These are phyloP conservation scores for Aureobasidium sp. DNA, from an alignment of 2,329 filamentous ascomycete species.

Conservation along the genomic window DNA sequence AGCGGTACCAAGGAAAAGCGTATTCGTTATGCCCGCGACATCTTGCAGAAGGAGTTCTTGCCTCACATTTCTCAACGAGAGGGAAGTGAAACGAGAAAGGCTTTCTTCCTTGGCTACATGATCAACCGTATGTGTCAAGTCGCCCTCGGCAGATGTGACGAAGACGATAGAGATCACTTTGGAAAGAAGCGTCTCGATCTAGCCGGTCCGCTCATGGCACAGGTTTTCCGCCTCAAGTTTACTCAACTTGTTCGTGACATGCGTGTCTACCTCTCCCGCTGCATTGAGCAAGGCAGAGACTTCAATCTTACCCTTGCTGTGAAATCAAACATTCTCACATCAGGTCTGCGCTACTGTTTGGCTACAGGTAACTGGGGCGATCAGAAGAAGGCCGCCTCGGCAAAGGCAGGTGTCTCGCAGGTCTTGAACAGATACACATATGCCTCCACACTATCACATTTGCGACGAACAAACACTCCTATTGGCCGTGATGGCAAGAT, in stretches of 20 bases:
- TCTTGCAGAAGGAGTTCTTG: slow-evolving; percentile 92
- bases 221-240: slow-evolving; percentile 88
- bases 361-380: slow-evolving; percentile 99
- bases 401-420: slow-evolving; percentile 95
- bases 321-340: slow-evolving; percentile 84
- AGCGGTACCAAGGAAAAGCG: slow-evolving; percentile 75
- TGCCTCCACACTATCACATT: slow-evolving; percentile 90
- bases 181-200: slow-evolving; percentile 97
- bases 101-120: slow-evolving; percentile 99
- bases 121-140: slow-evolving; percentile 92
- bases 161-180: slow-evolving; percentile 97
- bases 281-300: slow-evolving; percentile 79
- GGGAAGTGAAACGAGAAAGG: slow-evolving; percentile 90
- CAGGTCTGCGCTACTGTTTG: slow-evolving; percentile 91
- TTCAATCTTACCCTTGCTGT: slow-evolving; percentile 89
- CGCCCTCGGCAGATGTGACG: slow-evolving; percentile 83
- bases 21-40: slow-evolving; percentile 84
- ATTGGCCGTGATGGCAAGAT: slow-evolving; percentile 97
- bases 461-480: slow-evolving; percentile 93
- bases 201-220: slow-evolving; percentile 89
- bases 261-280: slow-evolving; percentile 82
- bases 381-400: slow-evolving; percentile 94
- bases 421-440: slow-evolving; percentile 98
- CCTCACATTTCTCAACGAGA: slow-evolving; percentile 95
- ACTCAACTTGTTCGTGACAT: slow-evolving; percentile 87